Conservation (phyloP, 176 grass and related monocot species). For the Aechmea fasciata region DNA sequence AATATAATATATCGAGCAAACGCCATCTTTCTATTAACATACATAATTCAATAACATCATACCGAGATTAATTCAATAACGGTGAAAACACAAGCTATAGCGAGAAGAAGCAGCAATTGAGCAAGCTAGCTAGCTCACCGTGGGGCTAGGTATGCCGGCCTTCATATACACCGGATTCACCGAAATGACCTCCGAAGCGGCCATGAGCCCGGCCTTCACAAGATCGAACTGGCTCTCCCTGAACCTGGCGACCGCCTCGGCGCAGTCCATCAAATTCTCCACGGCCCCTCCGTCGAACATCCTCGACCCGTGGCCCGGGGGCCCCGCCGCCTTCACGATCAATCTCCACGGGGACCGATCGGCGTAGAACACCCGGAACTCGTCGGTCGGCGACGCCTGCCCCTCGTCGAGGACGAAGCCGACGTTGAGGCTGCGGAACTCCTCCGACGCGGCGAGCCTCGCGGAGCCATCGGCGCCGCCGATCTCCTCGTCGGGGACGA, state of each 20-base stretch:
- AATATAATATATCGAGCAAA: too few relatives aligned
- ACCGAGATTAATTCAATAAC: too few relatives aligned
- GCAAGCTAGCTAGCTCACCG: slow-evolving; percentile 32
- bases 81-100: too few relatives aligned
- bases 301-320: slow-evolving; percentile 59
- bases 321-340: slow-evolving; percentile 59
- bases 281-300: slow-evolving; percentile 69
- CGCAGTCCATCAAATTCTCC: slow-evolving; percentile 68
- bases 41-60: too few relatives aligned
- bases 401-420: slow-evolving; percentile 89
- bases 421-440: slow-evolving; percentile 56
- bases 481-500: slow-evolving; percentile 86
- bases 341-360: slow-evolving; percentile 55
- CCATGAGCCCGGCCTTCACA: slow-evolving; percentile 50
- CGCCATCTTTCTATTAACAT: too few relatives aligned
- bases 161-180: slow-evolving; percentile 80
- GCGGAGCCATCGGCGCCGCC: slow-evolving; percentile 41
- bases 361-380: slow-evolving; percentile 77
- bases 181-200: slow-evolving; percentile 54
- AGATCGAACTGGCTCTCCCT: slow-evolving; percentile 53
- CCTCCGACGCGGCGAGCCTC: slow-evolving; percentile 45
- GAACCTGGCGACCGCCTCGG: slow-evolving; percentile 49
- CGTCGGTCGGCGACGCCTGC: slow-evolving; percentile 67
- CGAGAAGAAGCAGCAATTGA: background rate
- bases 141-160: slow-evolving; percentile 64